These are phyloP conservation scores for Durusdinium trenchii DNA, from an alignment of 73 alveolate genomes.

Conservation along the genomic window DNA sequence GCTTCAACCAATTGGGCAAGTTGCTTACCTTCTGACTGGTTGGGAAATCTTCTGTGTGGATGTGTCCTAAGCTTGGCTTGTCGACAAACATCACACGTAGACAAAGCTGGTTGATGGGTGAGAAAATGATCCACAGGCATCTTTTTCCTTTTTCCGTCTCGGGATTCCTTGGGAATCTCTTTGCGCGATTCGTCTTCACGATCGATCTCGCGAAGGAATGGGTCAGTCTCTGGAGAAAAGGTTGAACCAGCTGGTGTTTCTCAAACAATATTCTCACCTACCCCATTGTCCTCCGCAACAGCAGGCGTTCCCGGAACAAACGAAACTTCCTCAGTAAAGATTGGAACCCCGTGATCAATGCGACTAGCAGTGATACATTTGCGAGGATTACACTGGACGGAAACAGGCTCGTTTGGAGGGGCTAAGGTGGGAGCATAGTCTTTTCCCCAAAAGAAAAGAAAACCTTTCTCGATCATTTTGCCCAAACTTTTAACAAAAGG, in stretches of 20 bases:
- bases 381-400: not conserved
- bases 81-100: not conserved
- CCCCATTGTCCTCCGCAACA: not conserved
- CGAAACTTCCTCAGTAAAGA: not conserved
- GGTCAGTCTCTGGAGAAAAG: no score
- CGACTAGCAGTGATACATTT: not conserved
- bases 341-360: not conserved
- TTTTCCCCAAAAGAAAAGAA: not conserved
- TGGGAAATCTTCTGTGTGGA: not conserved
- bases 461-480: not conserved
- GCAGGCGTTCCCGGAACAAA: not conserved
- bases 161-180: not conserved
- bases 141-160: not conserved
- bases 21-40: not conserved
- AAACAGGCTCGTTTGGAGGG: not conserved
- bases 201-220: no score
- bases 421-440: not conserved
- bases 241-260: not conserved
- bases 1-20: not conserved
- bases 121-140: not conserved
- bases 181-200: no score
- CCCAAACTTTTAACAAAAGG: not conserved
- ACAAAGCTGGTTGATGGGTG: not conserved
- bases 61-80: not conserved
- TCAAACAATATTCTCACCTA: not conserved